Evolutionary conservation across 208 protist species (phyloP).

Genomic region (Naegleria gruberi): DNA sequence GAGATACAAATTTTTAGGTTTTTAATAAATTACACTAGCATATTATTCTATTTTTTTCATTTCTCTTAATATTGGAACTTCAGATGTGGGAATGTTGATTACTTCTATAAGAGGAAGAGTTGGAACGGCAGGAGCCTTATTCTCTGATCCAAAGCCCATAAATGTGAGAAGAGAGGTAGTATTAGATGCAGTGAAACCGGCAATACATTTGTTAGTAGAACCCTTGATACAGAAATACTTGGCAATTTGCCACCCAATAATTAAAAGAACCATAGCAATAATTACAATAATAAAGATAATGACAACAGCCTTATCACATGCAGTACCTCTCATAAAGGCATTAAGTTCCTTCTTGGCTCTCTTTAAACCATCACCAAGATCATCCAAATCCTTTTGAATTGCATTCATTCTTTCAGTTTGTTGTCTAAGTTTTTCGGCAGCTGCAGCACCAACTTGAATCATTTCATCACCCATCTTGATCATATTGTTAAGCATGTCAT

Average conservation of each 20-base stretch:
- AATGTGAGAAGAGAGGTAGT: no score
- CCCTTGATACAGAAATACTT: neutral
- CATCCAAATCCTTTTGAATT: neutral
- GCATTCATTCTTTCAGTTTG: neutral
- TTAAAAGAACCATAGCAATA: neutral
- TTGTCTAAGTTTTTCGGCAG: slow-evolving; percentile 5
- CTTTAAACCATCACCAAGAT: neutral
- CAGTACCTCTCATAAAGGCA: neutral
- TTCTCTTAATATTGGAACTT: no score
- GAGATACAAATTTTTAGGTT: no score
- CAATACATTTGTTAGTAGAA: neutral
- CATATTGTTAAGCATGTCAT: neutral
- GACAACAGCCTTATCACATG: neutral
- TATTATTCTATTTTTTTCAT: no score
- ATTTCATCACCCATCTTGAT: neutral
- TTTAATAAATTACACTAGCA: no score
- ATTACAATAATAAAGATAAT: neutral
- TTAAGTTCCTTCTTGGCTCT: slow-evolving; percentile 11
- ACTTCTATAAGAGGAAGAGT: no score
- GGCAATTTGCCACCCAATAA: neutral
- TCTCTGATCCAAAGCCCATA: no score
- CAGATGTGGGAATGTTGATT: no score
- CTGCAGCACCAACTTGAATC: slow-evolving; percentile 6
- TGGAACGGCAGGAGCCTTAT: no score
- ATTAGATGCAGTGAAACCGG: neutral